Evolutionary conservation across 75 land plant species (phyloP), one percentile per base, ranked within the genome.

Genomic region (Isoetes taiwanensis): DNA sequence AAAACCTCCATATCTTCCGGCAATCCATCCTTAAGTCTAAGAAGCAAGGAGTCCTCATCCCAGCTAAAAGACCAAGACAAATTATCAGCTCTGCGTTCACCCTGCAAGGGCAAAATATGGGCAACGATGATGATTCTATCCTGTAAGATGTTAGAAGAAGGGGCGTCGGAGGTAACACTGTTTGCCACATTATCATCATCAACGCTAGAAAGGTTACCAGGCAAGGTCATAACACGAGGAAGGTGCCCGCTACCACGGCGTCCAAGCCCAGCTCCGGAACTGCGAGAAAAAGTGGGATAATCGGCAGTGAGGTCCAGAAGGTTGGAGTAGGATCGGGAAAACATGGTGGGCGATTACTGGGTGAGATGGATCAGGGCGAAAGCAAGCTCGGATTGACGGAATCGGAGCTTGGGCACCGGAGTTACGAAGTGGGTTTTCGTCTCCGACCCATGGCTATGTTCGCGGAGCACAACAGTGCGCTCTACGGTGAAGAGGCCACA

Each of bases 1-100:
- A 86, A 27, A 11, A 86, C 76, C 65, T 84, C 81, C 8, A 46
- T 69, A 16, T 80, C 84, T 40, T 68, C 40, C 3, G 84, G 59
- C 11, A 86, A 70, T 9, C 89, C 84, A 75, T 80, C 84, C 52
- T 77, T 84, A 0, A 83, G 53, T 27, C 82, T 86, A 33, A 77
- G 43, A 1, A 56, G 52, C 31, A 80, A 46, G 26, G 84, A 64
- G 59, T 83, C 89, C 39, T 74, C 74, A 62, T 86, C 89, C 74
- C 62, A 83, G 26, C 64, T 65, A 38, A 85, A 85, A 46, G 58
- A 29, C 88, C 88, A 83, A 27, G 63, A 54, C 11, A 25, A 41
- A 29, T 74, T 56, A 52, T 62, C 69, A 21, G 61, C 24, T 29
- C 72, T 73, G 50, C 62, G 68, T 41, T 62, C 34, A 29, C 81